phyloP scores from a whole-genome alignment of 1,139 yeast species.

The Nematodospora anomalae region DNA sequence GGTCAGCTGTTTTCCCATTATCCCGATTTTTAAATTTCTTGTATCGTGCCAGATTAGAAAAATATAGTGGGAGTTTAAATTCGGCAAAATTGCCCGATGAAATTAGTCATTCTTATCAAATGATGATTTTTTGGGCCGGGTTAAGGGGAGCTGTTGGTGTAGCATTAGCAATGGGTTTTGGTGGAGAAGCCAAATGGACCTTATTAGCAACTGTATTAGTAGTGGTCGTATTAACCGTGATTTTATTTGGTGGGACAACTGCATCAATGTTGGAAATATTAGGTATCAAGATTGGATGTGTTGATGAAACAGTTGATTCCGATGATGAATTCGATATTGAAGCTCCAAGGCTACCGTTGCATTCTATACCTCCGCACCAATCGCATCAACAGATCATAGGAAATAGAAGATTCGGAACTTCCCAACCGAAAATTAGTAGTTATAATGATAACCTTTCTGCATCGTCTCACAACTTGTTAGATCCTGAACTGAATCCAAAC shows the following conservation, averaged over 20 bases:
- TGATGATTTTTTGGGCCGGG: slow-evolving; percentile 99
- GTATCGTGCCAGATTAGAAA: slow-evolving; percentile 54
- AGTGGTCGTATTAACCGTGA: slow-evolving; percentile 94
- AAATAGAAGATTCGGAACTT: slow-evolving; percentile 31
- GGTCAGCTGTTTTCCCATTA: slow-evolving; percentile 96
- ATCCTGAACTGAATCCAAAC: slow-evolving; percentile 10
- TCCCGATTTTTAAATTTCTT: slow-evolving; percentile 83
- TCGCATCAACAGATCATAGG: slow-evolving; percentile 23
- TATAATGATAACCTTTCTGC: slow-evolving; percentile 11
- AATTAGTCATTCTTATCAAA: slow-evolving; percentile 92
- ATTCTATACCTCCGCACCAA: slow-evolving; percentile 12
- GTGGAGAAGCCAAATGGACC: slow-evolving; percentile 90
- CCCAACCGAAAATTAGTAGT: slow-evolving; percentile 8
- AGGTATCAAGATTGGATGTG: slow-evolving; percentile 88
- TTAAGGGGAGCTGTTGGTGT: slow-evolving; percentile 99
- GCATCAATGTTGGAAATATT: slow-evolving; percentile 96
- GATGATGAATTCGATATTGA: slow-evolving; percentile 97
- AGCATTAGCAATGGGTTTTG: slow-evolving; percentile 95
- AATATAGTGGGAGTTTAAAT: slow-evolving; percentile 31
- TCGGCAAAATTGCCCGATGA: slow-evolving; percentile 64
- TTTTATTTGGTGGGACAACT: slow-evolving; percentile 96
- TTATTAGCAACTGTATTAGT: slow-evolving; percentile 92
- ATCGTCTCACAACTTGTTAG: slow-evolving; percentile 11
- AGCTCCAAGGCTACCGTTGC: slow-evolving; percentile 53
- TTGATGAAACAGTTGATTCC: slow-evolving; percentile 69